These are phyloP conservation scores for Globisporangium spiculum DNA, from an alignment of 352 stramenopile genomes.

Conservation along the genomic window DNA sequence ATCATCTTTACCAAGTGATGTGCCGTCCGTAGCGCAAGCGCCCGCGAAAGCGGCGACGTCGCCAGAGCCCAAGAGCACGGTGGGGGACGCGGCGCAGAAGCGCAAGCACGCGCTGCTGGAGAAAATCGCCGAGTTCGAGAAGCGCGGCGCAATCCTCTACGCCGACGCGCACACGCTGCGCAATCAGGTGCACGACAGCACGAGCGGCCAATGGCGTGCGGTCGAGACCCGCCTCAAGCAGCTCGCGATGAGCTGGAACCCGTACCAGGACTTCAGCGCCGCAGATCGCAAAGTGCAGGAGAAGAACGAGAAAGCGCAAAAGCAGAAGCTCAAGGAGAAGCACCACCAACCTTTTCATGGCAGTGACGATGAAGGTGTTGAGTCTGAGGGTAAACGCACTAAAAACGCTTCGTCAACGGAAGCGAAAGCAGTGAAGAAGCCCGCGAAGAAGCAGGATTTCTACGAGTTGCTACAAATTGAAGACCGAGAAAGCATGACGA, in stretches of 20 bases:
- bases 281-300: conserved; percentile 17
- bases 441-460: conserved; percentile 50
- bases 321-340: conserved; percentile 3
- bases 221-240: conserved; percentile 60
- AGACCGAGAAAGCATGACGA: conserved; percentile 19
- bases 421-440: conserved; percentile 16
- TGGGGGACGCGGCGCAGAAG: conserved; percentile 10
- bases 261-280: conserved; percentile 56
- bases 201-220: conserved; percentile 53
- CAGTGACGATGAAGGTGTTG: background rate
- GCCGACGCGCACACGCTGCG: conserved; percentile 64
- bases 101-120: conserved; percentile 36
- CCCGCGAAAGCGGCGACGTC: background rate
- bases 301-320: conserved; percentile 19
- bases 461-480: conserved; percentile 59
- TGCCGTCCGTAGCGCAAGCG: background rate
- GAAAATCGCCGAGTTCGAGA: conserved; percentile 57
- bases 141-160: conserved; percentile 50
- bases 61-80: background rate
- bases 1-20: background rate
- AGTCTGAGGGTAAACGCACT: background rate
- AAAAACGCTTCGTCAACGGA: background rate
- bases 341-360: background rate
- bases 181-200: conserved; percentile 58
- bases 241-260: conserved; percentile 66